Percentiles rank a stretch among this genome's conserved stretches.
These are phyloP conservation scores for Tuber indicum DNA, from an alignment of 495 filamentous ascomycete genomes.

Conservation along the genomic window DNA sequence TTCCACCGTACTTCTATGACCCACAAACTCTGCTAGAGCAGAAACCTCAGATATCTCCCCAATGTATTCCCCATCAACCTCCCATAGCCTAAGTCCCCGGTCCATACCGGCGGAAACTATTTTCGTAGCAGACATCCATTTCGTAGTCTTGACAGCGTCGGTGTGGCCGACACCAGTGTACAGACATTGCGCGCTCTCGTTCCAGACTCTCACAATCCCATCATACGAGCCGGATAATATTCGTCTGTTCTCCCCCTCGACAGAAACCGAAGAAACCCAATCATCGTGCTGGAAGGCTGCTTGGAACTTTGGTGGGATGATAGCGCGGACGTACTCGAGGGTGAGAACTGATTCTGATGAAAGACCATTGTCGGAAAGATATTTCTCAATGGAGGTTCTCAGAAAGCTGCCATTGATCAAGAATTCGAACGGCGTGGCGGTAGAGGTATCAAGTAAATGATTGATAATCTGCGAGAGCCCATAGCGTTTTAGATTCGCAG, in stretches of 20 bases:
- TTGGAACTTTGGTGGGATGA: slow-evolving; percentile 78
- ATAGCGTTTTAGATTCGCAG: slow-evolving; percentile 62
- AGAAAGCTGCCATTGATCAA: slow-evolving; percentile 86
- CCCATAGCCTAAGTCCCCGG: slow-evolving; percentile 78
- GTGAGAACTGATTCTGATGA: slow-evolving; percentile 78
- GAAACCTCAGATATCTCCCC: slow-evolving; percentile 59
- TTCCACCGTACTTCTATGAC: slow-evolving; percentile 69
- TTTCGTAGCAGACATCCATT: slow-evolving; percentile 39
- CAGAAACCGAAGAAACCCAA: slow-evolving; percentile 90
- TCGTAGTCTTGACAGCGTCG: slow-evolving; percentile 67
- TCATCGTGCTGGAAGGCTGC: slow-evolving; percentile 92
- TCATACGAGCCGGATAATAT: slow-evolving; percentile 89
- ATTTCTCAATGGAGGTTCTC: slow-evolving; percentile 79
- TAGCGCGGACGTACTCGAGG: slow-evolving; percentile 85
- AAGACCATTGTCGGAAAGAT: slow-evolving; percentile 75
- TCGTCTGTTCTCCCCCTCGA: slow-evolving; percentile 53
- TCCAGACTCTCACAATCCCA: slow-evolving; percentile 79
- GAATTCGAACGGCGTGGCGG: slow-evolving; percentile 90
- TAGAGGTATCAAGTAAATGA: slow-evolving; percentile 69
- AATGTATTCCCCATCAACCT: slow-evolving; percentile 56
- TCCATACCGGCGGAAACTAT: slow-evolving; percentile 80
- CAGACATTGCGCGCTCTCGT: slow-evolving; percentile 69
- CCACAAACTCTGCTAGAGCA: slow-evolving; percentile 76
- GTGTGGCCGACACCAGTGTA: slow-evolving; percentile 72
- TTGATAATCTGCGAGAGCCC: slow-evolving; percentile 89